Evolutionary conservation across 768 basidiomycete genomes (phyloP).

Genomic region (Podaxis pistillaris): DNA sequence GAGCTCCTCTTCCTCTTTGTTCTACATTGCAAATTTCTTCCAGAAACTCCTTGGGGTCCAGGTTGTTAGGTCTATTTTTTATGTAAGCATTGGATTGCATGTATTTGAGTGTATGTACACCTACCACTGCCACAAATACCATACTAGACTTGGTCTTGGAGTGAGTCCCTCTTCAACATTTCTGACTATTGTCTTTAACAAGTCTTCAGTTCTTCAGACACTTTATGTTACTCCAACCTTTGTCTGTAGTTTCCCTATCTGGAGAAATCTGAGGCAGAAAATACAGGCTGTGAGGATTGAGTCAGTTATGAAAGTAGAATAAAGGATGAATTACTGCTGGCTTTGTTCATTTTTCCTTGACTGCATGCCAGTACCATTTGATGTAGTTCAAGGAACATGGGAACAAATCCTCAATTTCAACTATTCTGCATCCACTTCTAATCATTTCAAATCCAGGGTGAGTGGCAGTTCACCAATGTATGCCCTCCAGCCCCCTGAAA

Average conservation of each 20-base stretch:
- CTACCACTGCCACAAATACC: slow-evolving; percentile 43
- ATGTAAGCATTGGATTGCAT: slow-evolving; percentile 36
- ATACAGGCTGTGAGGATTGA: slow-evolving; percentile 72
- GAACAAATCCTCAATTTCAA: too few relatives aligned
- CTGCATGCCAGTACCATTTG: too few relatives aligned
- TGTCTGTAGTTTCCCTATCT: slow-evolving; percentile 53
- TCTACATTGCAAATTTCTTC: slow-evolving; percentile 31
- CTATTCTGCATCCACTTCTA: too few relatives aligned
- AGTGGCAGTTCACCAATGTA: too few relatives aligned
- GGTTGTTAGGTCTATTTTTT: slow-evolving; percentile 31
- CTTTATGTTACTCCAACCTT: slow-evolving; percentile 52
- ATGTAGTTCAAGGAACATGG: too few relatives aligned
- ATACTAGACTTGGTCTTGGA: slow-evolving; percentile 40
- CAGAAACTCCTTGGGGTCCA: slow-evolving; percentile 29
- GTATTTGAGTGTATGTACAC: slow-evolving; percentile 48
- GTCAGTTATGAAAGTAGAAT: slow-evolving; percentile 77
- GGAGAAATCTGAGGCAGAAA: slow-evolving; percentile 50
- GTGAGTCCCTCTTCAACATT: slow-evolving; percentile 22
- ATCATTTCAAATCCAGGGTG: too few relatives aligned
- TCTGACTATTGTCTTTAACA: background rate
- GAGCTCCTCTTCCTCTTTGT: slow-evolving; percentile 26
- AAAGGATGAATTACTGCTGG: background rate
- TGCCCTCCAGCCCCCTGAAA: too few relatives aligned
- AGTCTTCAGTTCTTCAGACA: slow-evolving; percentile 32
- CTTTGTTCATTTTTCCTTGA: too few relatives aligned